A percentile compares a stretch with the other conserved stretches of the same genome.
These are phyloP conservation scores for Starmerella asiatica DNA, from an alignment of 805 yeast species.

Conservation along the genomic window DNA sequence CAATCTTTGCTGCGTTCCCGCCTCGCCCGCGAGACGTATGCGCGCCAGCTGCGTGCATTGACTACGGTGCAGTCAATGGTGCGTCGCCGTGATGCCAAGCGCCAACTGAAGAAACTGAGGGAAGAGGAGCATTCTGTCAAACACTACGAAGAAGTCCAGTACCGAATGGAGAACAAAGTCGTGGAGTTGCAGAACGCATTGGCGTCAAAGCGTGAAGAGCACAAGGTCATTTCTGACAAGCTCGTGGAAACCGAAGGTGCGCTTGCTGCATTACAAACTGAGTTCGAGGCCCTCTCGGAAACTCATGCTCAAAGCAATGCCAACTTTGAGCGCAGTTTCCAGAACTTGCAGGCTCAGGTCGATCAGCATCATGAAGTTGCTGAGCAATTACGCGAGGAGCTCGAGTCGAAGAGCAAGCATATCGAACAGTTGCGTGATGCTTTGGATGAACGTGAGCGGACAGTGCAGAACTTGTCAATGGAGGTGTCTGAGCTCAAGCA, in stretches of 20 bases:
- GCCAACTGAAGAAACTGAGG: slow-evolving; percentile 49
- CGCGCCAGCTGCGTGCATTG: slow-evolving; percentile 39
- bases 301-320: background rate
- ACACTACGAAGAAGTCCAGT: slow-evolving; percentile 73
- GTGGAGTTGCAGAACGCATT: slow-evolving; percentile 75
- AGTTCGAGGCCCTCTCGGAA: background rate
- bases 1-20: slow-evolving; percentile 66
- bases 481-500: slow-evolving; percentile 22
- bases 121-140: slow-evolving; percentile 87
- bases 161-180: slow-evolving; percentile 91
- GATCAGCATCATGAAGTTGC: slow-evolving; percentile 5
- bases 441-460: slow-evolving; percentile 32
- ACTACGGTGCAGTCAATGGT: slow-evolving; percentile 62
- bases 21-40: slow-evolving; percentile 42
- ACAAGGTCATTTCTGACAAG: slow-evolving; percentile 27
- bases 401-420: slow-evolving; percentile 6
- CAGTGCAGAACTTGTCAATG: slow-evolving; percentile 23
- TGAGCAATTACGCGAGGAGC: slow-evolving; percentile 9
- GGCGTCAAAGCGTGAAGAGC: slow-evolving; percentile 63
- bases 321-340: slow-evolving; percentile 1
- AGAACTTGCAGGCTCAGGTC: slow-evolving; percentile 5
- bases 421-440: slow-evolving; percentile 38
- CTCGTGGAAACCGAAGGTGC: slow-evolving; percentile 10
- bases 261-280: slow-evolving; percentile 3
- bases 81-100: slow-evolving; percentile 62